Evolutionary conservation across 2,329 filamentous ascomycete species (phyloP).

Genomic region (Aspergillus floridensis): DNA sequence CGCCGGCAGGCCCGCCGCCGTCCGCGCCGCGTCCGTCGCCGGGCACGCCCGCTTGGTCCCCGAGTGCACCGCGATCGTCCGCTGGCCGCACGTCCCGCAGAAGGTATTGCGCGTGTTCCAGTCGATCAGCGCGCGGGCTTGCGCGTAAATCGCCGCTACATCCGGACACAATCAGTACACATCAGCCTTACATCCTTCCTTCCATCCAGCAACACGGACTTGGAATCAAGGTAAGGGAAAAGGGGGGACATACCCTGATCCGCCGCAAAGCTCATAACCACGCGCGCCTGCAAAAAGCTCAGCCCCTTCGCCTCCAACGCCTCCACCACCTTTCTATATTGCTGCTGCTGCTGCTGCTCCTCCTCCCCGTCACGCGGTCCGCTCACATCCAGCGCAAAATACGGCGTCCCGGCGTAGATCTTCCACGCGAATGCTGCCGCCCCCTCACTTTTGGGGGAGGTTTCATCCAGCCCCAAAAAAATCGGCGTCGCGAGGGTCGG

Average conservation of each 20-base stretch:
- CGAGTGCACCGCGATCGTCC: conserved; percentile 59
- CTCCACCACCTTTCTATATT: conserved; percentile 60
- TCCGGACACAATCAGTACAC: too few species aligned
- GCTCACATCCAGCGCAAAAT: conserved; percentile 87
- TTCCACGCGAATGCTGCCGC: conserved; percentile 40
- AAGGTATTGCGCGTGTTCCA: conserved; percentile 94
- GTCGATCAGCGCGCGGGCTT: conserved; percentile 82
- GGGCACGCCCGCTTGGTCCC: conserved; percentile 47
- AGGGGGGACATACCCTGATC: conserved; percentile 54
- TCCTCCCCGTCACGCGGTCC: conserved; percentile 60
- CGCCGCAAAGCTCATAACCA: conserved; percentile 60
- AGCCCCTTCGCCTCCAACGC: conserved; percentile 60
- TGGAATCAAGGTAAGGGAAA: too few species aligned
- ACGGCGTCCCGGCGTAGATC: conserved; percentile 73
- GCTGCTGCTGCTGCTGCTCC: conserved; percentile 49
- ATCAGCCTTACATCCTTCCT: too few species aligned
- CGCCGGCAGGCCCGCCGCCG: conserved; percentile 28
- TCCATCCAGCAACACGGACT: too few species aligned
- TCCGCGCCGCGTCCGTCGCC: conserved; percentile 40
- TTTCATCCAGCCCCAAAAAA: conserved; percentile 81
- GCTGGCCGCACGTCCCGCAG: conserved; percentile 83
- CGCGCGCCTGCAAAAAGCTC: conserved; percentile 65
- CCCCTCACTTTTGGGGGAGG: conserved; percentile 41
- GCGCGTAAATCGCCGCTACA: conserved; percentile 82
- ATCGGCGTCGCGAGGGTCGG: conserved; percentile 66